These are phyloP conservation scores for Ophiostoma ulmi DNA, from an alignment of 2,329 filamentous ascomycete species.

Conservation along the genomic window DNA sequence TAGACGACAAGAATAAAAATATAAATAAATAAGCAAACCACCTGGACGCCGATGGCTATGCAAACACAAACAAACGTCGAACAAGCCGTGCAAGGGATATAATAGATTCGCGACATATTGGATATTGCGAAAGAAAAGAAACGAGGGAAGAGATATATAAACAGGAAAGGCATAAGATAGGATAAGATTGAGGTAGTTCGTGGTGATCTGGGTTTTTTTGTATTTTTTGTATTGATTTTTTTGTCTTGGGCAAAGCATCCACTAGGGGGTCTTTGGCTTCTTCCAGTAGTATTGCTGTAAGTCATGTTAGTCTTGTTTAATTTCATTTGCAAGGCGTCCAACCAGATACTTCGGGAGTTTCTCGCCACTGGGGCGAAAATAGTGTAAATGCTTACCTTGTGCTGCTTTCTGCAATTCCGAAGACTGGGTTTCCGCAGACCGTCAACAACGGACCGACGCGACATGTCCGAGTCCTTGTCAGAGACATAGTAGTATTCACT, in stretches of 20 bases:
- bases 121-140: neutral
- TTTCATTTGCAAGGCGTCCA: neutral
- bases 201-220: neutral
- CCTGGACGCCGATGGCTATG: conserved; percentile 14
- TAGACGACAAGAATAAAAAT: neutral
- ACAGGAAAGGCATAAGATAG: neutral
- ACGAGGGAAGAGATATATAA: neutral
- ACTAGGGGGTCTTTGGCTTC: conserved; percentile 20
- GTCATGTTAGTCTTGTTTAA: conserved; percentile 12
- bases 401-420: conserved; percentile 85
- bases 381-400: conserved; percentile 66
- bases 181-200: neutral
- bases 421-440: conserved; percentile 84
- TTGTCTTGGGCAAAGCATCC: neutral
- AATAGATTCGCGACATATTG: conserved; percentile 2
- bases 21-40: neutral
- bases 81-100: conserved; percentile 7
- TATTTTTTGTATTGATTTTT: neutral
- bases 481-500: conserved; percentile 97
- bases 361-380: neutral
- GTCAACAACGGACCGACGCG: conserved; percentile 75
- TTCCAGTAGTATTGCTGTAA: conserved; percentile 25
- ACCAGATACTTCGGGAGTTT: neutral
- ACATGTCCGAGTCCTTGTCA: conserved; percentile 74
- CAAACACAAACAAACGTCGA: neutral